Percentiles rank a stretch among this genome's conserved stretches.
These are phyloP conservation scores for Setaria viridis DNA, from an alignment of 202 grass and related monocot genomes.

Conservation along the genomic window DNA sequence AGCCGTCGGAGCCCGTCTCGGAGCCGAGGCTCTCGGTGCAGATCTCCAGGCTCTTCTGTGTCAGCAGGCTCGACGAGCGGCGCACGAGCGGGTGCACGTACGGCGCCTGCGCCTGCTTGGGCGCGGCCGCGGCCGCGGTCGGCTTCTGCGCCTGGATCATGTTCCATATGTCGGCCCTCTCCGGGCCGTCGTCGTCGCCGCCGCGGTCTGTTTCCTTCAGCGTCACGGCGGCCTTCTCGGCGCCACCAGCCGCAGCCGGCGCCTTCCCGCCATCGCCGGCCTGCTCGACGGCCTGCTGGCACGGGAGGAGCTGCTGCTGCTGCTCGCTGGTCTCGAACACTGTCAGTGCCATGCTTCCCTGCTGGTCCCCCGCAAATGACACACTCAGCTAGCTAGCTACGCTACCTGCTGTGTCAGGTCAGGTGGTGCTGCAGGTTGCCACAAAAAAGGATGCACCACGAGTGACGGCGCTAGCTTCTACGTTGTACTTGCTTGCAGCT, in stretches of 20 bases:
- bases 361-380: neutral
- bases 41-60: conserved; percentile 74
- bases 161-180: conserved; percentile 62
- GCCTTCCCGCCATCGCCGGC: conserved; percentile 27
- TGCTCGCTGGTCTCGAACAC: conserved; percentile 55
- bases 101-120: conserved; percentile 14
- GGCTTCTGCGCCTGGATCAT: conserved; percentile 68
- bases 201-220: conserved; percentile 48
- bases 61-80: conserved; percentile 70
- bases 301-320: conserved; percentile 51
- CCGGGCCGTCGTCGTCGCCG: conserved; percentile 42
- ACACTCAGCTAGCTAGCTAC: neutral
- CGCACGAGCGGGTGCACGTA: conserved; percentile 73
- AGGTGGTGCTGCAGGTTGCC: conserved; percentile 12
- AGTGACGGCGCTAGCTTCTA: conserved; percentile 24
- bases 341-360: conserved; percentile 53
- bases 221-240: conserved; percentile 45
- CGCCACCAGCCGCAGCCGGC: neutral
- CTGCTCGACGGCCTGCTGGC: conserved; percentile 44
- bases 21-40: conserved; percentile 84
- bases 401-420: too few relatives aligned
- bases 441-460: neutral
- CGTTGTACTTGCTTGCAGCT: conserved; percentile 5
- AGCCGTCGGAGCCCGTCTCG: conserved; percentile 69
- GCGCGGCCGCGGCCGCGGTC: neutral